Percentiles rank a stretch among this genome's conserved stretches.
Conservation (phyloP, 225 moss, liverwort and hornwort genomes). For the Antitrichia curtipendula region DNA sequence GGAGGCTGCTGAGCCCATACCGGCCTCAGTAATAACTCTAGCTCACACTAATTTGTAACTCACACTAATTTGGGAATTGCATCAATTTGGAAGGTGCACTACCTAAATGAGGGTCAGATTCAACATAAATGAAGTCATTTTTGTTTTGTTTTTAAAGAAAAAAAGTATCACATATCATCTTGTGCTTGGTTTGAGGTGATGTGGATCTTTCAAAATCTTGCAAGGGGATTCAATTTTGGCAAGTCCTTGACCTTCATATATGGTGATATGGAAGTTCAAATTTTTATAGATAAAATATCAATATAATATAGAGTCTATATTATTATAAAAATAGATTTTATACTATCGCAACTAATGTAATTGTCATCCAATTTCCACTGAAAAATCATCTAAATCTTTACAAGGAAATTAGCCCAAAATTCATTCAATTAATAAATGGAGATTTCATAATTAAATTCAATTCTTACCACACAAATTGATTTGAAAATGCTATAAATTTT, state of each 20-base stretch:
- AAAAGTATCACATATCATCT: neutral
- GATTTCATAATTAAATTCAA: neutral
- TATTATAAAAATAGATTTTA: neutral
- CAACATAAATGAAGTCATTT: neutral
- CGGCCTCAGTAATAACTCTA: neutral
- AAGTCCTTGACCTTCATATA: neutral
- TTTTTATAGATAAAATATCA: neutral
- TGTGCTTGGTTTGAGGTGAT: neutral
- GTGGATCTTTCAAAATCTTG: accelerated
- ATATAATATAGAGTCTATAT: accelerated
- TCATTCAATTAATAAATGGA: neutral
- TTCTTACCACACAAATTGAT: accelerated
- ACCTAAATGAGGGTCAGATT: neutral
- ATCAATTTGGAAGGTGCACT: neutral
- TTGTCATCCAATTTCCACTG: neutral
- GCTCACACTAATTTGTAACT: neutral
- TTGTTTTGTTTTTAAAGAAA: neutral
- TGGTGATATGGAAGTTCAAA: neutral
- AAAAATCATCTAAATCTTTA: neutral
- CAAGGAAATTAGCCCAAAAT: too few species aligned
- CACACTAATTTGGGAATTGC: neutral
- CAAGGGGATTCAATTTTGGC: accelerated
- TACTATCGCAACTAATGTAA: neutral
- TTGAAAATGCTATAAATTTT: too few species aligned
- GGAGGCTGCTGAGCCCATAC: neutral